These are phyloP conservation scores for Claviceps spartinae DNA, from an alignment of 2,329 filamentous ascomycete species.

Conservation along the genomic window DNA sequence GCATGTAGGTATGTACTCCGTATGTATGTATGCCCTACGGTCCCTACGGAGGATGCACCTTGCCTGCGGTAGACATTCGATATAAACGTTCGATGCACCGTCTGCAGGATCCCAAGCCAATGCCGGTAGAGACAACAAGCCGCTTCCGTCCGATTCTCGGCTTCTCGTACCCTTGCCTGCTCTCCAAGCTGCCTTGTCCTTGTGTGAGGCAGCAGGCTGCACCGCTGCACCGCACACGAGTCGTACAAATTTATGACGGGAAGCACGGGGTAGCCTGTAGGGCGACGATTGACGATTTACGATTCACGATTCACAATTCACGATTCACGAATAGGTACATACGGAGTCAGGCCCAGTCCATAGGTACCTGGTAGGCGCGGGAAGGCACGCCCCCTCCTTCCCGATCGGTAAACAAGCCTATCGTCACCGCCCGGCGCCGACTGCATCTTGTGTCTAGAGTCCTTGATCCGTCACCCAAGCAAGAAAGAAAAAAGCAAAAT, in stretches of 20 bases:
- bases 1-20: too few species aligned
- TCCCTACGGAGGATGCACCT: too few species aligned
- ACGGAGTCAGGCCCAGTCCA: background rate
- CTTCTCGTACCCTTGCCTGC: too few species aligned
- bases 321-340: background rate
- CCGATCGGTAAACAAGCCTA: background rate
- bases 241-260: background rate
- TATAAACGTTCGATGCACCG: too few species aligned
- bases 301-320: background rate
- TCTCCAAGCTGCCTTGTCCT: background rate
- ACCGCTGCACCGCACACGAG: background rate
- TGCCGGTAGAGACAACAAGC: too few species aligned
- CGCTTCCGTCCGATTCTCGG: too few species aligned
- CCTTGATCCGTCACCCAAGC: background rate
- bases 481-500: too few species aligned
- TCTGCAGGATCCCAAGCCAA: too few species aligned
- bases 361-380: background rate
- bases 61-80: too few species aligned
- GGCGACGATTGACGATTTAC: background rate
- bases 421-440: background rate
- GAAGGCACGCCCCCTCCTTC: slow-evolving; percentile 1
- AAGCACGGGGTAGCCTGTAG: too few species aligned
- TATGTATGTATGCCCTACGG: too few species aligned
- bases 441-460: background rate
- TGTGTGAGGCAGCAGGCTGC: slow-evolving; percentile 1